These are phyloP conservation scores for Scheffersomyces illinoinensis DNA, from an alignment of 1,139 yeast species.

Conservation along the genomic window DNA sequence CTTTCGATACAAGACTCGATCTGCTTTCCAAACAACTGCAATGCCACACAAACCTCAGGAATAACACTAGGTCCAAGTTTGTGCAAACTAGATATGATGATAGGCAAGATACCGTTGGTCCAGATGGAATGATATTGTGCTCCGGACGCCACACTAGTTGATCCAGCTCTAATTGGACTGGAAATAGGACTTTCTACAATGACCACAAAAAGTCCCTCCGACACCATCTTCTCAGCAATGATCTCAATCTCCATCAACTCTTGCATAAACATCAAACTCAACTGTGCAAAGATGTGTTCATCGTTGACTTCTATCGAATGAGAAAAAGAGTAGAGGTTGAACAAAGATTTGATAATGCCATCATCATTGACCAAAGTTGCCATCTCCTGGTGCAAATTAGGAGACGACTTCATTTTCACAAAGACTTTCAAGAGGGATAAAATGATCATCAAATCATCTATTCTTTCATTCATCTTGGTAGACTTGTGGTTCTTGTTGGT, in stretches of 20 bases:
- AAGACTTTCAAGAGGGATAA: slow-evolving; percentile 63
- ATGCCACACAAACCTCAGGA: slow-evolving; percentile 66
- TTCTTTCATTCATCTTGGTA: slow-evolving; percentile 37
- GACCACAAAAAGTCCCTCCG: slow-evolving; percentile 67
- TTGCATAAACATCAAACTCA: slow-evolving; percentile 66
- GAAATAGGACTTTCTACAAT: slow-evolving; percentile 78
- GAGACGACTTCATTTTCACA: slow-evolving; percentile 51
- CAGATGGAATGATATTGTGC: slow-evolving; percentile 72
- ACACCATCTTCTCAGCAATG: slow-evolving; percentile 67
- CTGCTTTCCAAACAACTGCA: slow-evolving; percentile 66
- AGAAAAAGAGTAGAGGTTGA: slow-evolving; percentile 69
- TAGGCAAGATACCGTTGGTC: slow-evolving; percentile 79
- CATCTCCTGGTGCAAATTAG: slow-evolving; percentile 50
- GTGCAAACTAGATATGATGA: slow-evolving; percentile 59
- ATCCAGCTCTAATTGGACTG: slow-evolving; percentile 64
- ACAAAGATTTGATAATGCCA: slow-evolving; percentile 62
- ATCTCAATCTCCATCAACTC: slow-evolving; percentile 64
- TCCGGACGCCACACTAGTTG: slow-evolving; percentile 45
- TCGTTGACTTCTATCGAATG: slow-evolving; percentile 60
- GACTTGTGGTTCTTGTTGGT: slow-evolving; percentile 32
- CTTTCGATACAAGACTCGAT: slow-evolving; percentile 60
- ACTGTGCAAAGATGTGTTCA: slow-evolving; percentile 72
- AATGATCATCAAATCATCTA: slow-evolving; percentile 67
- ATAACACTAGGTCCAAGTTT: slow-evolving; percentile 63
- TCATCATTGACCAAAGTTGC: slow-evolving; percentile 55